These are phyloP conservation scores for Penicillium frequentans DNA, from an alignment of 2,329 filamentous ascomycete species.

Conservation along the genomic window DNA sequence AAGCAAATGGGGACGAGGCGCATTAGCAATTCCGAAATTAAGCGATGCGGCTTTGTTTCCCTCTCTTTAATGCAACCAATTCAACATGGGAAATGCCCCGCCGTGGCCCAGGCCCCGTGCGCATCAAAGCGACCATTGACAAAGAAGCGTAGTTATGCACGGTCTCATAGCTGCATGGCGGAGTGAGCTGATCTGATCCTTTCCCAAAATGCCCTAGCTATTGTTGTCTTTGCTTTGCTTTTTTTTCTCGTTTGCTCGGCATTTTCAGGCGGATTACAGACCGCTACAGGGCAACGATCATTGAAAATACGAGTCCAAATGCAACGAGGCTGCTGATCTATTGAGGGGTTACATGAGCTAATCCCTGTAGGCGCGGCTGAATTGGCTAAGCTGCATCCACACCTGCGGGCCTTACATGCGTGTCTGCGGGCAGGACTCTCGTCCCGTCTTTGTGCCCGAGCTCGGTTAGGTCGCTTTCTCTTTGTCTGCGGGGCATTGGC, in stretches of 20 bases:
- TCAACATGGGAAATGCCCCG: background rate
- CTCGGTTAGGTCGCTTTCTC: background rate
- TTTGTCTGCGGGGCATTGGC: background rate
- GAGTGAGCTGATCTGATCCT: background rate
- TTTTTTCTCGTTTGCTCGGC: background rate
- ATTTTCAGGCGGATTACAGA: background rate
- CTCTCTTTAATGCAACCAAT: background rate
- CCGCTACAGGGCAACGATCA: background rate
- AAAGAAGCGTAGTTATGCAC: background rate
- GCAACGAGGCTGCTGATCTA: background rate
- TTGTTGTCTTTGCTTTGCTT: background rate
- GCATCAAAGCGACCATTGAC: background rate
- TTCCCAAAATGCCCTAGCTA: background rate
- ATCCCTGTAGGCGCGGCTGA: constrained; percentile 5
- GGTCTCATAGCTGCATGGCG: background rate
- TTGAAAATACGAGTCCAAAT: background rate
- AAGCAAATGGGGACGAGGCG: background rate
- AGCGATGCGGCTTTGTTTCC: constrained; percentile 1
- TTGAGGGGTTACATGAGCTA: constrained; percentile 1
- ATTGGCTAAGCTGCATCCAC: background rate
- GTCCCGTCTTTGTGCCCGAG: background rate
- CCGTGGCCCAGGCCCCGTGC: background rate
- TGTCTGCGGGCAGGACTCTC: background rate
- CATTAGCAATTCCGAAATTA: background rate
- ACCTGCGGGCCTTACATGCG: background rate